These are phyloP conservation scores for Chaetomium cochliodes DNA, from an alignment of 495 filamentous ascomycete species.

Conservation along the genomic window DNA sequence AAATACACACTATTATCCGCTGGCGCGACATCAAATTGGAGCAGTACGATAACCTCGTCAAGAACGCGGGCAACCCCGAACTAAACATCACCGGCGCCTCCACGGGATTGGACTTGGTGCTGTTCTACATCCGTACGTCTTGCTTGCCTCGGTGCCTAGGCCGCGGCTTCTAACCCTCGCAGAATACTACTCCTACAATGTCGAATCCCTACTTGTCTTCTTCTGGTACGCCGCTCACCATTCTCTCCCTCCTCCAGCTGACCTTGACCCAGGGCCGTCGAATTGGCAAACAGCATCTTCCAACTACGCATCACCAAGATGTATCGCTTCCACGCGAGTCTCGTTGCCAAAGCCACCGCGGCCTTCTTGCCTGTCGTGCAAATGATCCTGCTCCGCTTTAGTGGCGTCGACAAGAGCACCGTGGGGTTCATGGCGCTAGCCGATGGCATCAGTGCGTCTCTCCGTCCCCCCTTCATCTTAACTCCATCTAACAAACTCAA, in stretches of 20 bases:
- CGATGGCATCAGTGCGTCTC: conserved; percentile 42
- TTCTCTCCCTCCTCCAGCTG: background rate
- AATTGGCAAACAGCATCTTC: conserved; percentile 42
- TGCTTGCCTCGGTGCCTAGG: background rate
- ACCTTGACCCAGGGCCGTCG: conserved; percentile 37
- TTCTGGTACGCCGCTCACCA: conserved; percentile 39
- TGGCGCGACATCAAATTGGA: conserved; percentile 46
- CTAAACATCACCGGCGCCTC: conserved; percentile 49
- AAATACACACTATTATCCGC: conserved; percentile 44
- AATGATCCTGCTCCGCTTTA: conserved; percentile 39
- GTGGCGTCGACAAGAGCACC: conserved; percentile 32
- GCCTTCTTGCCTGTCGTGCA: conserved; percentile 40
- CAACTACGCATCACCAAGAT: conserved; percentile 29
- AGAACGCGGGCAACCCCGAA: conserved; percentile 41
- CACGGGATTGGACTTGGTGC: conserved; percentile 42
- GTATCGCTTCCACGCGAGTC: conserved; percentile 30
- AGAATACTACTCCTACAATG: conserved; percentile 54
- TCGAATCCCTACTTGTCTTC: conserved; percentile 46
- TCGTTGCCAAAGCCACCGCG: conserved; percentile 39
- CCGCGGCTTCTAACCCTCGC: conserved; percentile 3
- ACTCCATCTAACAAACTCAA: conserved; percentile 20
- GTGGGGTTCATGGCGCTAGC: conserved; percentile 42
- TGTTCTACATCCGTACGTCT: conserved; percentile 49
- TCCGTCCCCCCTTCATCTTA: background rate
- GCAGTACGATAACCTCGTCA: conserved; percentile 40